Conservation (phyloP, 2,329 filamentous ascomycete species). For the Byssoonygena ceratinophila region DNA sequence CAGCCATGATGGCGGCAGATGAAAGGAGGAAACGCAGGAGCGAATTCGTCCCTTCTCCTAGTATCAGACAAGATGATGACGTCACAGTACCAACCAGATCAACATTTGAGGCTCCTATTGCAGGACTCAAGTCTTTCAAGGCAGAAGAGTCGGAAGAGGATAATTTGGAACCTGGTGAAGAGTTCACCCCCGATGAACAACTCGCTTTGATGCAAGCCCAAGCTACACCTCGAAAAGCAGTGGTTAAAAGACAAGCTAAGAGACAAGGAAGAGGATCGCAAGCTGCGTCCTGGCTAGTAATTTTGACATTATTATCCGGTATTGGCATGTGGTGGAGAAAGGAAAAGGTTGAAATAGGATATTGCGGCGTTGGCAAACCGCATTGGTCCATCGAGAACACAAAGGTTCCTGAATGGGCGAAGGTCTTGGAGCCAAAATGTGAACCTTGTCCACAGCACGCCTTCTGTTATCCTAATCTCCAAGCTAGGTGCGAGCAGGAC, state of each 20-base stretch:
- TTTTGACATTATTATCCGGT: constrained; percentile 58
- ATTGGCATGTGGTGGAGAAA: constrained; percentile 80
- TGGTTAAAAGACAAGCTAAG: constrained; percentile 13
- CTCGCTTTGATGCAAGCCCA: constrained; percentile 66
- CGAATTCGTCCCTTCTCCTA: constrained; percentile 23
- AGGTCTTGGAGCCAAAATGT: constrained; percentile 65
- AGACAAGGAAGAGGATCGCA: constrained; percentile 41
- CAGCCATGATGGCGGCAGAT: constrained; percentile 20
- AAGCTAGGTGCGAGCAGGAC: constrained; percentile 70
- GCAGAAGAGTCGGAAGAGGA: constrained; percentile 46
- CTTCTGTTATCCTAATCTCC: constrained; percentile 69
- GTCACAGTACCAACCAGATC: constrained; percentile 46
- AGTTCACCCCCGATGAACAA: constrained; percentile 88
- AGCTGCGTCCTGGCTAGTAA: constrained; percentile 59
- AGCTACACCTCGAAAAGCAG: constrained; percentile 37
- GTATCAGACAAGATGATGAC: constrained; percentile 42
- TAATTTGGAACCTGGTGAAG: constrained; percentile 62
- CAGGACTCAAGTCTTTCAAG: constrained; percentile 30
- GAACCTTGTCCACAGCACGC: constrained; percentile 86
- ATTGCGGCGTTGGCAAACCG: constrained; percentile 71
- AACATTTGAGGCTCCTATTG: constrained; percentile 49
- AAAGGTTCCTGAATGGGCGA: constrained; percentile 61
- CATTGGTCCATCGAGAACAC: constrained; percentile 49
- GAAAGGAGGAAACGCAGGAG: constrained; percentile 26
- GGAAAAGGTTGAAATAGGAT: constrained; percentile 92